Base-by-base conservation (phyloP, 2,329 filamentous ascomycete genomes). In the Colletotrichum sojae region DNA sequence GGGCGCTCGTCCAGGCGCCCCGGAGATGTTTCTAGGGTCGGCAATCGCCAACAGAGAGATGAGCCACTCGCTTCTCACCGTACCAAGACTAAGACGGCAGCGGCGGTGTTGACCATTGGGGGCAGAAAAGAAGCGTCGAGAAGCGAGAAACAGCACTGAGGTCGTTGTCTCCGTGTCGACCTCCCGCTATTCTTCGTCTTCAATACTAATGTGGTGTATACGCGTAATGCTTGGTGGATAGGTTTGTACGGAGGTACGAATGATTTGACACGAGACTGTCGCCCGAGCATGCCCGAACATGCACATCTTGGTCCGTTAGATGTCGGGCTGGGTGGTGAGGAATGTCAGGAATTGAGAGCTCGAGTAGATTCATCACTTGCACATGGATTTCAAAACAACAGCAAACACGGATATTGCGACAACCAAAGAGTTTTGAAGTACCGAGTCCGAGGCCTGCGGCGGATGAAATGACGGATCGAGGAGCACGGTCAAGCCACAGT, bases 381-480 rank as follows among this genome's bases (percentile, higher is more conserved):
- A 36, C 31, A 36, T 36, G 31, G 31, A 36, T 36, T 36, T 36
- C 31, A 64, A n/a, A 49, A 18, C 63, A 66, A 52, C 45, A 53
- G 51, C 62, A 69, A 43, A 52, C 56, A 64, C 54, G 40, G 54
- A 25, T 25, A 59, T 43, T 54, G 20, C 22, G 27, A 62, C 18
- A 46, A 8, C 57, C 54, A 22, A 43, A 62, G 49, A 48, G 46
- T 31, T 36, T 31, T 22, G 49, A 25, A 20, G 45, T 58, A 55
- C 63, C 61, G 54, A 69, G 66, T 65, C 61, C 61, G 62, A 66
- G 54, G 62, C 67, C 62, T 22, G 54, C 59, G 66, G 61, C 61
- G 62, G 55, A 55, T 55, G 40, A 51, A 64, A 45, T 39, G 51
- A 59, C 25, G 56, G 62, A 61, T 46, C 49, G 27, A 60, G 62